Evolutionary conservation across 306 rosid species (phyloP).

Genomic region (Fagus crenata): DNA sequence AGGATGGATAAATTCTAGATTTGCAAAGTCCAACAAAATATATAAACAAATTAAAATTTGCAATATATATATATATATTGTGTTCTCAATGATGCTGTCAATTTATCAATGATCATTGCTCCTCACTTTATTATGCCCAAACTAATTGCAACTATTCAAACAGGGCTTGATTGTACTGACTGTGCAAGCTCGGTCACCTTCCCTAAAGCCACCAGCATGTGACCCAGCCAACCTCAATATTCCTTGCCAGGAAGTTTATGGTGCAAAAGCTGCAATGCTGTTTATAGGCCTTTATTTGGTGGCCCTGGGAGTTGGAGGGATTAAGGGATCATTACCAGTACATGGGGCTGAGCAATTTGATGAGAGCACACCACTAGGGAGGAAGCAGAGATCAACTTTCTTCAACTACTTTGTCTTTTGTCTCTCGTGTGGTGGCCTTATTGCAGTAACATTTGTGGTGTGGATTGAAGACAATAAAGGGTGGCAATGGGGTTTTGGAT

Average conservation of each 20-base stretch:
- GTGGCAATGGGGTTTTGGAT: constrained; percentile 97
- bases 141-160: not conserved
- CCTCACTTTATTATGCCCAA: not conserved
- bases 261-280: constrained; percentile 60
- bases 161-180: constrained; percentile 76
- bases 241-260: constrained; percentile 61
- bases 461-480: constrained; percentile 97
- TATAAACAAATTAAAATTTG: no score
- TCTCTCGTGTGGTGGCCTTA: constrained; percentile 70
- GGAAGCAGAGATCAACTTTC: constrained; percentile 89
- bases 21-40: no score
- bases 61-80: no score
- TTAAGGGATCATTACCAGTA: constrained; percentile 76
- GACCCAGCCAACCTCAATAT: constrained; percentile 1
- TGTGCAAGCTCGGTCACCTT: constrained; percentile 64
- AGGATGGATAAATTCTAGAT: no score
- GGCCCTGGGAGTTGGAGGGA: constrained; percentile 95
- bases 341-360: constrained; percentile 97
- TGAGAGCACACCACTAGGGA: constrained; percentile 58
- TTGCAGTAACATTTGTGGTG: constrained; percentile 91
- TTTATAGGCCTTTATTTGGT: constrained; percentile 78
- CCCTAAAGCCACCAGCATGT: constrained; percentile 64
- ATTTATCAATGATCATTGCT: not conserved
- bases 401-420: constrained; percentile 92
- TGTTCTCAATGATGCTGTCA: no score